Conservation (phyloP, 148 eudicot genomes). For the Rheum nobile region DNA sequence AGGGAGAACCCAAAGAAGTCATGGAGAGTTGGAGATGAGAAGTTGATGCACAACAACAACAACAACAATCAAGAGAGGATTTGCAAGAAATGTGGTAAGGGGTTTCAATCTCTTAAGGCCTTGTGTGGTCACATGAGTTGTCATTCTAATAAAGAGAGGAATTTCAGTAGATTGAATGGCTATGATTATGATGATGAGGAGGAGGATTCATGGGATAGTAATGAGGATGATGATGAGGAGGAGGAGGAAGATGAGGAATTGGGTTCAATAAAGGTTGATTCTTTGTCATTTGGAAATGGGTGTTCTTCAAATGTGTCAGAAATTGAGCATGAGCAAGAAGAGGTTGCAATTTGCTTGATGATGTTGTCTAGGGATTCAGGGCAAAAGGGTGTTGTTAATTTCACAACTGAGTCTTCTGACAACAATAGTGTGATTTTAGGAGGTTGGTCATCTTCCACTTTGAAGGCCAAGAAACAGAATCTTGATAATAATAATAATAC, state of each 20-base stretch:
- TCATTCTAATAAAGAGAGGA: constrained; percentile 20
- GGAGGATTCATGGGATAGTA: constrained; percentile 6
- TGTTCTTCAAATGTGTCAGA: not conserved
- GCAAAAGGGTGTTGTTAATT: constrained; percentile 4
- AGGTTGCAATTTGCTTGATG: constrained; percentile 75
- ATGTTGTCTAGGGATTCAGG: constrained; percentile 69
- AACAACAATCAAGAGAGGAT: constrained; percentile 19
- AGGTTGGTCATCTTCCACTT: constrained; percentile 42
- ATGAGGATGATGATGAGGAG: constrained; percentile 3
- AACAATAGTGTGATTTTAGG: constrained; percentile 61
- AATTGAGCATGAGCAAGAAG: constrained; percentile 69
- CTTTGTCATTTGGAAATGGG: not conserved
- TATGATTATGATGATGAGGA: constrained; percentile 17
- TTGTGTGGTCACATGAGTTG: constrained; percentile 93
- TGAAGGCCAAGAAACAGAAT: constrained; percentile 6
- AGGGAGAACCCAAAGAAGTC: constrained; percentile 61
- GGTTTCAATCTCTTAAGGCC: constrained; percentile 78
- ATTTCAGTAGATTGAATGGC: constrained; percentile 3
- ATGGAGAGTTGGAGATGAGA: constrained; percentile 34
- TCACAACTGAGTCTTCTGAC: constrained; percentile 59
- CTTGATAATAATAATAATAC: constrained; percentile 1
- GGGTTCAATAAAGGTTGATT: constrained; percentile 2
- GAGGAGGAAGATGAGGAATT: not conserved
- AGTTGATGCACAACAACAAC: not conserved
- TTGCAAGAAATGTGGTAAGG: constrained; percentile 90